phyloP scores from a whole-genome alignment of 1,284 basidiomycete genomes.

The Leccinum pallidistipes region DNA sequence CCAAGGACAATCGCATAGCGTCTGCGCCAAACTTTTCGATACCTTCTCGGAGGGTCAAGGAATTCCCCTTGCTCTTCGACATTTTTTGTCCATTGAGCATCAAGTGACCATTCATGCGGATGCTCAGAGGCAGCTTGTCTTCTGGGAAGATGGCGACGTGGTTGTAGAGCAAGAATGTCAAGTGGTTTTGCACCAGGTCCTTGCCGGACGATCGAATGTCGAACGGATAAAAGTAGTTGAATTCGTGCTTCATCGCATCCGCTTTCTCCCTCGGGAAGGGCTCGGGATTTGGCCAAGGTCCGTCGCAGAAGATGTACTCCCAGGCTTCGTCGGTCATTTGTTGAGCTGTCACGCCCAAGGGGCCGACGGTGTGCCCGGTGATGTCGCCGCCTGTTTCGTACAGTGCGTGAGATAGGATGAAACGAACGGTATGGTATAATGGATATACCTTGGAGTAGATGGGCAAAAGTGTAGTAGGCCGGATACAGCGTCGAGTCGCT shows the following conservation, averaged over 20 bases:
- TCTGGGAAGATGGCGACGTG: conserved; percentile 95
- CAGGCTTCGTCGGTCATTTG: conserved; percentile 98
- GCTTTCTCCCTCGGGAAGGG: conserved; percentile 77
- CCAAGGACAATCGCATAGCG: conserved; percentile 89
- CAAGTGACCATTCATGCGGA: conserved; percentile 96
- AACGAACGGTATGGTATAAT: neutral
- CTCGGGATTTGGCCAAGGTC: conserved; percentile 70
- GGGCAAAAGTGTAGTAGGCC: conserved; percentile 96
- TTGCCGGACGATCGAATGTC: conserved; percentile 99
- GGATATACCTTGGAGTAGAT: conserved; percentile 78
- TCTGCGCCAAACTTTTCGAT: conserved; percentile 91
- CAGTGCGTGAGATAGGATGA: neutral
- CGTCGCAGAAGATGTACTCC: conserved; percentile 90
- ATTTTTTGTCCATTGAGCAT: conserved; percentile 99
- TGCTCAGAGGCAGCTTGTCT: conserved; percentile 89
- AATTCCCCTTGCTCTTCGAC: conserved; percentile 96
- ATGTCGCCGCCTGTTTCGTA: conserved; percentile 57
- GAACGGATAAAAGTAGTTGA: conserved; percentile 98
- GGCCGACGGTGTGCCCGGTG: conserved; percentile 80
- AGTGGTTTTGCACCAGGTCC: conserved; percentile 95
- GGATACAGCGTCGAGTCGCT: conserved; percentile 99
- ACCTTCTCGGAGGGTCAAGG: conserved; percentile 80
- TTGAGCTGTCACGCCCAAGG: conserved; percentile 83
- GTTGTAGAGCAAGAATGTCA: conserved; percentile 94
- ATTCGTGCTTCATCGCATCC: conserved; percentile 87